Evolutionary conservation across 208 protist genomes (phyloP).

Genomic region (Trypanosoma caninum): DNA sequence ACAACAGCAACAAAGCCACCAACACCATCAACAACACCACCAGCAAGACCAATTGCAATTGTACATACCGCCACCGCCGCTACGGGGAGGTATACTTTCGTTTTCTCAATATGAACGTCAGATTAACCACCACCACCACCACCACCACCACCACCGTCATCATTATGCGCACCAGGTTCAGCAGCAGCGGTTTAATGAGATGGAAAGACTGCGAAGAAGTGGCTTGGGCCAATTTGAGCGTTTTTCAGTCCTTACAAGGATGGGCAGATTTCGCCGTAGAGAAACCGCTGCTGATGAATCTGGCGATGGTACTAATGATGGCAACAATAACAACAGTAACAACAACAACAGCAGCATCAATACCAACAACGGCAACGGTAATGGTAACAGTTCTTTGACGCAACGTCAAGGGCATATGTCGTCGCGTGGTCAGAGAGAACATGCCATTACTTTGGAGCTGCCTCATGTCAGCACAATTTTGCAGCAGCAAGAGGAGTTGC

Average conservation of each 20-base stretch:
- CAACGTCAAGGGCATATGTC: background rate
- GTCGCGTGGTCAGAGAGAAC: background rate
- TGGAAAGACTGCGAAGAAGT: background rate
- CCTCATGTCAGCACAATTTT: slow-evolving; percentile 50
- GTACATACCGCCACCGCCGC: background rate
- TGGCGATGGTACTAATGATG: background rate
- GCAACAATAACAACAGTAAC: slow-evolving; percentile 1
- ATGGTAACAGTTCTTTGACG: background rate
- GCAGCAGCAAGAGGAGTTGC: slow-evolving; percentile 19
- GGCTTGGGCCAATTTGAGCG: background rate
- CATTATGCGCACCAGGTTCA: background rate
- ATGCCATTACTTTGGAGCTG: slow-evolving; percentile 48
- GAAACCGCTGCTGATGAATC: background rate
- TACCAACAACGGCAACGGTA: background rate
- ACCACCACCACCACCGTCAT: background rate
- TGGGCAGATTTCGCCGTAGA: background rate
- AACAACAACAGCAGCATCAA: slow-evolving; percentile 4
- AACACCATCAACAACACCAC: background rate
- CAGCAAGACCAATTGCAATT: no score
- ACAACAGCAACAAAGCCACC: slow-evolving; percentile 1
- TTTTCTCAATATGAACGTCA: no score
- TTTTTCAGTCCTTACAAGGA: background rate
- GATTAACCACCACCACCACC: background rate
- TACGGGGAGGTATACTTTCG: no score
- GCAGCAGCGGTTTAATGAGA: background rate